These are phyloP conservation scores for Beauveria medogensis DNA, from an alignment of 2,329 filamentous ascomycete genomes.

Conservation along the genomic window DNA sequence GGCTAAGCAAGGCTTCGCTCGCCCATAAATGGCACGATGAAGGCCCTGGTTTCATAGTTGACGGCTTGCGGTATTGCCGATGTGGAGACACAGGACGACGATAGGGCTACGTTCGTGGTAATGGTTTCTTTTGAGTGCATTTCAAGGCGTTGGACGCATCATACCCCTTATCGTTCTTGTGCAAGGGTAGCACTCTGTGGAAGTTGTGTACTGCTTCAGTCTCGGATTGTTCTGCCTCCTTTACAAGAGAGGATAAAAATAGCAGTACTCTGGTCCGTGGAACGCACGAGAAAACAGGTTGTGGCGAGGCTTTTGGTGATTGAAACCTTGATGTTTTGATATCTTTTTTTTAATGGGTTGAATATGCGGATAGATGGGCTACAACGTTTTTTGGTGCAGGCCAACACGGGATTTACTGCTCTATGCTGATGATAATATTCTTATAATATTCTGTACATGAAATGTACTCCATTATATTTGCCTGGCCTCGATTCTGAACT, in stretches of 20 bases:
- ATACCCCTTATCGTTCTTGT: constrained; percentile 7
- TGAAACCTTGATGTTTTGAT: constrained; percentile 8
- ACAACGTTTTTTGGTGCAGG: neutral
- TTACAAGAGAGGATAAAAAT: neutral
- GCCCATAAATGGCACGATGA: constrained; percentile 17
- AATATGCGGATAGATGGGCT: constrained; percentile 3
- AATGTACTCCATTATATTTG: neutral
- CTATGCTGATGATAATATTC: neutral
- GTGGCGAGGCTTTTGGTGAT: neutral
- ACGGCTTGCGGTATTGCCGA: neutral
- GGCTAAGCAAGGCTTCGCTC: constrained; percentile 22
- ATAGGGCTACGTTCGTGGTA: neutral
- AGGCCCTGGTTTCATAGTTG: neutral
- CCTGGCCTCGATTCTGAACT: neutral
- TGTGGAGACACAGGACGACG: neutral
- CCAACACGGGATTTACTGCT: neutral
- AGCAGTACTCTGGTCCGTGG: neutral
- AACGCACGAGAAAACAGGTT: neutral
- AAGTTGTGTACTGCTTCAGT: neutral
- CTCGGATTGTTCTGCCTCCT: neutral
- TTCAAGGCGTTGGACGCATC: constrained; percentile 11
- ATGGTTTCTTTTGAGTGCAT: constrained; percentile 10
- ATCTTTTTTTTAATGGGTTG: neutral
- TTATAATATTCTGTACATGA: neutral
- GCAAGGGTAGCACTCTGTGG: neutral